Evolutionary conservation across 2,329 filamentous ascomycete species (phyloP).

Genomic region (Monosporascus sp.): DNA sequence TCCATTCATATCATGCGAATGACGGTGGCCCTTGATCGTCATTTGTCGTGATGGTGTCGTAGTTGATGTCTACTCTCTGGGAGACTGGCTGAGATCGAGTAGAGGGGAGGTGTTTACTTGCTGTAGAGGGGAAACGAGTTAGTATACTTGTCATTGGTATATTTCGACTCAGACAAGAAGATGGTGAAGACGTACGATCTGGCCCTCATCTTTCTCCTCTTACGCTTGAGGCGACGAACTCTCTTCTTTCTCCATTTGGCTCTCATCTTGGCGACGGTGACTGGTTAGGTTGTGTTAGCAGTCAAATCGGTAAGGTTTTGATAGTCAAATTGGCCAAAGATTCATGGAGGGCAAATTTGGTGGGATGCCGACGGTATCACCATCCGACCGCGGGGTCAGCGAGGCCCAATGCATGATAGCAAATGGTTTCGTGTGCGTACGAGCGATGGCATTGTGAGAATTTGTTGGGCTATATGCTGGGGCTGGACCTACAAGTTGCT

Average conservation of each 20-base stretch:
- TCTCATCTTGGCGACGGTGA: constrained; percentile 58
- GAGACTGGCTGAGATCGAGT: constrained; percentile 34
- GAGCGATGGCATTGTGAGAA: background rate
- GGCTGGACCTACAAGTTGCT: constrained; percentile 23
- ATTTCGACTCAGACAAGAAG: background rate
- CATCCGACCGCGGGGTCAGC: background rate
- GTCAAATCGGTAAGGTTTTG: background rate
- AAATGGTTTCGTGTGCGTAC: background rate
- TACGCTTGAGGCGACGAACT: constrained; percentile 97
- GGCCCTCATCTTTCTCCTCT: constrained; percentile 99
- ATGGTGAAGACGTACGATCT: constrained; percentile 68
- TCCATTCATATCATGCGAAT: constrained; percentile 24
- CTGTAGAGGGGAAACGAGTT: constrained; percentile 18
- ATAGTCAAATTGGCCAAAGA: background rate
- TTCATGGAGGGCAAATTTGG: background rate
- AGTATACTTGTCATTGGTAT: constrained; percentile 1
- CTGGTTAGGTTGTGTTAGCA: constrained; percentile 9
- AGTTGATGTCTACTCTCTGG: constrained; percentile 13
- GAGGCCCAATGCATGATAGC: background rate
- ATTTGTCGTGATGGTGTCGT: constrained; percentile 29
- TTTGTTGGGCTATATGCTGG: background rate
- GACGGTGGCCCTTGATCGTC: constrained; percentile 21
- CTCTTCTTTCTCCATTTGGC: constrained; percentile 99
- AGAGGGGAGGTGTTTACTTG: constrained; percentile 37
- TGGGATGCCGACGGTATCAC: background rate